phyloP scores from a whole-genome alignment of 495 filamentous ascomycete species.

The Penicillium paxilli region DNA sequence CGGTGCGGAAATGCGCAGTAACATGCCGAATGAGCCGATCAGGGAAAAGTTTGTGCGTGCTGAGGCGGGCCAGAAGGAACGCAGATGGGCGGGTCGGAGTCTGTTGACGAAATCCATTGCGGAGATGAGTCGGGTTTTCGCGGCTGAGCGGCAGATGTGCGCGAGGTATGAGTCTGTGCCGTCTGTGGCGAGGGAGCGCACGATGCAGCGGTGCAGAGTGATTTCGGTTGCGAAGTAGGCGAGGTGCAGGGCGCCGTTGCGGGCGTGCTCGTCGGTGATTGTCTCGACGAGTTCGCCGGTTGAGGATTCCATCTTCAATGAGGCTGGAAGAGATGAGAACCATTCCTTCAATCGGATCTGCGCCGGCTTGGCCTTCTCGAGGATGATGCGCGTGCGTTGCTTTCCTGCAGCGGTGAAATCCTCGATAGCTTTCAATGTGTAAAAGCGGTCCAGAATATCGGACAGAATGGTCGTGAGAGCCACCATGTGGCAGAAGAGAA shows the following conservation, averaged over 20 bases:
- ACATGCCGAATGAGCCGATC: constrained; percentile 56
- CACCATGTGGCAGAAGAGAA: constrained; percentile 60
- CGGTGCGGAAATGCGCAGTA: constrained; percentile 85
- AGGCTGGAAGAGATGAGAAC: constrained; percentile 54
- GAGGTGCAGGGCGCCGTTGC: constrained; percentile 57
- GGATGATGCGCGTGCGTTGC: constrained; percentile 53
- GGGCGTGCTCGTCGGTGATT: constrained; percentile 40
- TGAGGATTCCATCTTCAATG: constrained; percentile 54
- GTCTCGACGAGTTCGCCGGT: constrained; percentile 41
- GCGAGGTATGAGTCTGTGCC: constrained; percentile 61
- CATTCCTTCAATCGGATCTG: constrained; percentile 61
- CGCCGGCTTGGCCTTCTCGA: constrained; percentile 61
- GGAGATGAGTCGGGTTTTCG: constrained; percentile 57
- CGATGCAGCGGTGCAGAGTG: constrained; percentile 60
- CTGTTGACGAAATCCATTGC: constrained; percentile 61
- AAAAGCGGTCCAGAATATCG: constrained; percentile 62
- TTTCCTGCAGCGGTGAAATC: constrained; percentile 50
- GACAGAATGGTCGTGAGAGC: constrained; percentile 59
- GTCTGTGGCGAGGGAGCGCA: constrained; percentile 48
- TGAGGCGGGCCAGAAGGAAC: constrained; percentile 56
- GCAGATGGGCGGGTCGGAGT: constrained; percentile 52
- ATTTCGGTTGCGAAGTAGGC: constrained; percentile 64
- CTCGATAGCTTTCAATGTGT: constrained; percentile 56
- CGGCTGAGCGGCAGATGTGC: constrained; percentile 91
- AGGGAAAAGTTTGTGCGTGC: constrained; percentile 56